Conservation (phyloP, 1,139 yeast species). For the Kluyveromyces sp. region DNA sequence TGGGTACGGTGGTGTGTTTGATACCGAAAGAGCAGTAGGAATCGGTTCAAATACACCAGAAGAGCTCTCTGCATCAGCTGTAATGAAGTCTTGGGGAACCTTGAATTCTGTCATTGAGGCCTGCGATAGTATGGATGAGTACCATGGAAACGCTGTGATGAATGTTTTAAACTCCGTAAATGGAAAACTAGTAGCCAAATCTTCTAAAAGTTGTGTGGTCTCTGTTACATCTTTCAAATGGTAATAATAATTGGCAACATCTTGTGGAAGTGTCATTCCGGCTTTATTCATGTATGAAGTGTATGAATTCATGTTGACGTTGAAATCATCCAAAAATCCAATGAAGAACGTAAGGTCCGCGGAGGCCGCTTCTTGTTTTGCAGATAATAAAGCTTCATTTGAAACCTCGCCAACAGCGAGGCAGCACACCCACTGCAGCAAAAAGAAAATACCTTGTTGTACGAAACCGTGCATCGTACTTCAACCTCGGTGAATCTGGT, state of each 20-base stretch:
- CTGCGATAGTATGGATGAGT: constrained; percentile 31
- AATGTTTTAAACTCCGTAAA: constrained; percentile 38
- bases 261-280: constrained; percentile 30
- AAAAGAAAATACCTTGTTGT: neutral
- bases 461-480: neutral
- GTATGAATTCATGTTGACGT: constrained; percentile 22
- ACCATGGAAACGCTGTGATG: constrained; percentile 41
- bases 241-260: constrained; percentile 22
- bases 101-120: constrained; percentile 34
- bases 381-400: neutral
- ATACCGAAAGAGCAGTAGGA: neutral
- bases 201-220: constrained; percentile 26
- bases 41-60: neutral
- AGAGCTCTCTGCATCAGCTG: constrained; percentile 8
- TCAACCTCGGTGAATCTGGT: neutral
- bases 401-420: neutral
- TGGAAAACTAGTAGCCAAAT: constrained; percentile 36
- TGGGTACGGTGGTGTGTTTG: neutral
- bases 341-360: constrained; percentile 29
- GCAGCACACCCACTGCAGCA: neutral
- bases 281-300: constrained; percentile 31
- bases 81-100: constrained; percentile 35
- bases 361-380: constrained; percentile 26
- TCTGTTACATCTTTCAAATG: constrained; percentile 17
- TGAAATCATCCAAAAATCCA: constrained; percentile 31